These are phyloP conservation scores for Butyriboletus appendiculatus DNA, from an alignment of 1,284 basidiomycete species.

Conservation along the genomic window DNA sequence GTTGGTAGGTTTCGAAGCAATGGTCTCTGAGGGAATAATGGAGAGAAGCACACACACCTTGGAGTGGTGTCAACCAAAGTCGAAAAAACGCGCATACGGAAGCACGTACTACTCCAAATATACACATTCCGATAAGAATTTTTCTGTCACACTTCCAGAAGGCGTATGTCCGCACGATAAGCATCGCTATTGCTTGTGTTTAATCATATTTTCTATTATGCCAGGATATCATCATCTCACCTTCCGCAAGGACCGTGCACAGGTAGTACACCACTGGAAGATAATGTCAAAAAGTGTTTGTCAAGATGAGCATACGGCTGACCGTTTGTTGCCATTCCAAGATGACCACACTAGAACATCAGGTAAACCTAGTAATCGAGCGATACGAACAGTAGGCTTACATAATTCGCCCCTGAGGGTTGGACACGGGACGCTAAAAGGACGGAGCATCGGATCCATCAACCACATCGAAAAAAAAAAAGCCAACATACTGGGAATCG, in stretches of 20 bases:
- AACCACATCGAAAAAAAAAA: background rate
- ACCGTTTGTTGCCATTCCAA: slow-evolving; percentile 16
- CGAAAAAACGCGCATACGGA: background rate
- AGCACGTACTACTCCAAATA: slow-evolving; percentile 15
- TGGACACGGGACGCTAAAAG: slow-evolving; percentile 11
- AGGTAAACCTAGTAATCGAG: background rate
- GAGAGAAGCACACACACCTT: slow-evolving; percentile 11
- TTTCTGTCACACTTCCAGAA: slow-evolving; percentile 22
- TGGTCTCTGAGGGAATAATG: slow-evolving; percentile 15
- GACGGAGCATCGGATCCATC: background rate
- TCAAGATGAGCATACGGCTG: background rate
- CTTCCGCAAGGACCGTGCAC: slow-evolving; percentile 20
- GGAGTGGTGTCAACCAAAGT: background rate
- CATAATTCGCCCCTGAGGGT: slow-evolving; percentile 10
- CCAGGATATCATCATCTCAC: slow-evolving; percentile 2
- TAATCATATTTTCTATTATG: background rate
- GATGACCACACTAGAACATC: slow-evolving; percentile 12
- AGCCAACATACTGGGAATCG: slow-evolving; percentile 14
- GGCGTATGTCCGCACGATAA: slow-evolving; percentile 26
- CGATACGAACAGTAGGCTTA: background rate
- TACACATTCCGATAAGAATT: slow-evolving; percentile 18
- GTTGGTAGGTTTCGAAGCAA: slow-evolving; percentile 2
- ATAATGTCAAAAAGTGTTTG: background rate
- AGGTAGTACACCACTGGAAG: slow-evolving; percentile 20
- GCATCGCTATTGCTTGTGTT: slow-evolving; percentile 15